These are phyloP conservation scores for Apocynum venetum DNA, from an alignment of 257 asterid species.

Conservation along the genomic window DNA sequence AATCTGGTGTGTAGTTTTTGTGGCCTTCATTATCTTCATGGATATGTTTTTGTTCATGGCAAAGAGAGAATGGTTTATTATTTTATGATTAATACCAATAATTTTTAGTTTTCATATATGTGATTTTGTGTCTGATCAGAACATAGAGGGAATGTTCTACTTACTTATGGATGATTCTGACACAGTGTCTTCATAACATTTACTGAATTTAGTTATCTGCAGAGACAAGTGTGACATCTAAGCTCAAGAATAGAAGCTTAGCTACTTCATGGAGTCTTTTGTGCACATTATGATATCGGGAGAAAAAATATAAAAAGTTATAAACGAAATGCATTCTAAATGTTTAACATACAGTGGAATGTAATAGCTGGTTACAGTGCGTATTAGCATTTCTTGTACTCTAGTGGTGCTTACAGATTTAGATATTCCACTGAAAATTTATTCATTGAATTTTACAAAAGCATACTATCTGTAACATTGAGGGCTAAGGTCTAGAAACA, in stretches of 20 bases:
- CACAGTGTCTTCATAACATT: background rate
- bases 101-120: background rate
- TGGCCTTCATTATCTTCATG: background rate
- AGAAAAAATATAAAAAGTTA: background rate
- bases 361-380: background rate
- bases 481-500: background rate
- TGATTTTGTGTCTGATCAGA: background rate
- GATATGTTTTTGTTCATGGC: background rate
- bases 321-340: background rate
- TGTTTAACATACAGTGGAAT: background rate
- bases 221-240: background rate
- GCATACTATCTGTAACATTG: background rate
- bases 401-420: background rate
- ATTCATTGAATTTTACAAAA: background rate
- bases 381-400: background rate
- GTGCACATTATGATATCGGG: background rate
- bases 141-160: background rate
- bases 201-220: background rate
- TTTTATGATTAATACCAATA: background rate
- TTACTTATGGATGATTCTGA: background rate
- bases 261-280: background rate
- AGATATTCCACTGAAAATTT: background rate
- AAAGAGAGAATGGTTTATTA: background rate
- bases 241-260: background rate
- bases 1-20: slow-evolving; percentile 41